These are phyloP conservation scores for Pythium utonaiense DNA, from an alignment of 352 stramenopile genomes.

Conservation along the genomic window DNA sequence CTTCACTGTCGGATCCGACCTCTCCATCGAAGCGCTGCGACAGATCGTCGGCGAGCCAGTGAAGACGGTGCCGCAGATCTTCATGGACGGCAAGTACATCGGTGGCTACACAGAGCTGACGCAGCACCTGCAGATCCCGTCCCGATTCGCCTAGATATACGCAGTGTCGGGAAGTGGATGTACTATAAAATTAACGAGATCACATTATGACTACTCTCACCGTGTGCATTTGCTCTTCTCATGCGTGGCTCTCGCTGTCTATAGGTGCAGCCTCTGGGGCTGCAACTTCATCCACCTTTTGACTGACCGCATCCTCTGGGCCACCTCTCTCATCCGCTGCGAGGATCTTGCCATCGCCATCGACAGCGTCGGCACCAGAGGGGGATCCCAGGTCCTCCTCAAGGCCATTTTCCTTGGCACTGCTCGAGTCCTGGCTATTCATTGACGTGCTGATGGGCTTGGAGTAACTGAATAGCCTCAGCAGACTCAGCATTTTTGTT, in stretches of 20 bases:
- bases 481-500: constrained; percentile 62
- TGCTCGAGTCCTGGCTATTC: neutral
- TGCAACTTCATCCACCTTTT: constrained; percentile 19
- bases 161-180: neutral
- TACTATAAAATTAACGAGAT: constrained; percentile 5
- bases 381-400: neutral
- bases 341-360: constrained; percentile 7
- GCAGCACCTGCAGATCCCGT: constrained; percentile 57
- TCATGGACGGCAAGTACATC: constrained; percentile 71
- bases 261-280: constrained; percentile 5
- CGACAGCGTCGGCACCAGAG: neutral
- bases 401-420: neutral
- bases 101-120: constrained; percentile 75
- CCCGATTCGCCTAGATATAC: constrained; percentile 38
- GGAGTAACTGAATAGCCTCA: constrained; percentile 75
- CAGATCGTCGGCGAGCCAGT: constrained; percentile 54
- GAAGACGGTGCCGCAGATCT: constrained; percentile 81
- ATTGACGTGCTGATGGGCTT: constrained; percentile 31
- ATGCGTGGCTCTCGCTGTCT: neutral
- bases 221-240: neutral
- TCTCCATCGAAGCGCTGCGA: constrained; percentile 55
- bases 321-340: neutral
- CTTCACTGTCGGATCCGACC: constrained; percentile 46
- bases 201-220: neutral
- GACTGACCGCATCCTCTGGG: neutral